Evolutionary conservation across 768 basidiomycete genomes (phyloP).

Genomic region (Termitomyces sp.): DNA sequence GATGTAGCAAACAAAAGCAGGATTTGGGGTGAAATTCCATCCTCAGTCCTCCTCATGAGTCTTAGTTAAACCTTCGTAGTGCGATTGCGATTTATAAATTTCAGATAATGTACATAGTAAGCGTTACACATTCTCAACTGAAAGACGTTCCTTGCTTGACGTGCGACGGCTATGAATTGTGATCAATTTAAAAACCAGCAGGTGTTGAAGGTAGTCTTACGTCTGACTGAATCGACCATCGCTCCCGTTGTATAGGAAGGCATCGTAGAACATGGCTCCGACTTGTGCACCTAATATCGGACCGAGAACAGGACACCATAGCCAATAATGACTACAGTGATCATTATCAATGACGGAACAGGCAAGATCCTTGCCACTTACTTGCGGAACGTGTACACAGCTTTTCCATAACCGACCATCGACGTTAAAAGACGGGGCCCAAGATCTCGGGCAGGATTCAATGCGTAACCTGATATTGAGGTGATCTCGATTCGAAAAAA

Average conservation of each 20-base stretch:
- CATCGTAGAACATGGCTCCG: slow-evolving; percentile 58
- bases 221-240: slow-evolving; percentile 49
- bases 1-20: too few species aligned
- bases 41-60: too few species aligned
- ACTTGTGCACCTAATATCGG: slow-evolving; percentile 57
- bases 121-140: neutral
- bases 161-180: neutral
- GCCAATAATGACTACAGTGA: slow-evolving; percentile 59
- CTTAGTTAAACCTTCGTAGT: too few species aligned
- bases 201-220: slow-evolving; percentile 26
- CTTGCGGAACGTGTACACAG: slow-evolving; percentile 39
- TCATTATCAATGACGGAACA: neutral
- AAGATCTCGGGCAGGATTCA: slow-evolving; percentile 37
- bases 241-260: slow-evolving; percentile 53
- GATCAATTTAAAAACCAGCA: neutral
- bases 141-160: neutral
- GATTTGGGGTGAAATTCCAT: too few species aligned
- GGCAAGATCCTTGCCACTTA: slow-evolving; percentile 23
- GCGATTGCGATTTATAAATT: too few species aligned
- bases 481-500: neutral
- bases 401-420: slow-evolving; percentile 65
- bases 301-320: slow-evolving; percentile 65
- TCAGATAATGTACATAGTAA: neutral
- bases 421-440: slow-evolving; percentile 70
- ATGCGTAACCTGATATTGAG: slow-evolving; percentile 26